A percentile compares a stretch with the other conserved stretches of the same genome.
Evolutionary conservation across 352 stramenopile species (phyloP).

Genomic region (Pythium phragmiticola): DNA sequence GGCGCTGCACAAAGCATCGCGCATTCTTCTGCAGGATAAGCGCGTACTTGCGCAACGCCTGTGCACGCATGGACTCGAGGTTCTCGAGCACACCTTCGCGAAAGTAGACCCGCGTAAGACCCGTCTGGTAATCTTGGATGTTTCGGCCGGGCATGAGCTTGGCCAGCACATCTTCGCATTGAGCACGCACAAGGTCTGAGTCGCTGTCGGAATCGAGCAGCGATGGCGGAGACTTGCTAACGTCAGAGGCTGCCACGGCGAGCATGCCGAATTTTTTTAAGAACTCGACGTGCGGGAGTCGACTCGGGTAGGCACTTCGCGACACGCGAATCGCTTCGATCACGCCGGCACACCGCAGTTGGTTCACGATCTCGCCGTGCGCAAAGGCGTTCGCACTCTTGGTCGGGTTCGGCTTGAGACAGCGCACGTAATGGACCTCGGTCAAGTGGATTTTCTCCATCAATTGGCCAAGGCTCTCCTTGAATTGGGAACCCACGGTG

Average conservation of each 20-base stretch:
- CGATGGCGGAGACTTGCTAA: slow-evolving; percentile 23
- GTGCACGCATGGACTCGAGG: slow-evolving; percentile 70
- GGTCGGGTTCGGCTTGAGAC: slow-evolving; percentile 76
- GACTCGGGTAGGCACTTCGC: slow-evolving; percentile 81
- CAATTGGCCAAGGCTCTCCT: slow-evolving; percentile 74
- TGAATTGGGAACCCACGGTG: slow-evolving; percentile 85
- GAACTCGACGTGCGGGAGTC: slow-evolving; percentile 74
- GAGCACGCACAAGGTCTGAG: slow-evolving; percentile 44
- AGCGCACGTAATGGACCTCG: slow-evolving; percentile 86
- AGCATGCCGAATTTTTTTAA: slow-evolving; percentile 80
- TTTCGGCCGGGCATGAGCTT: slow-evolving; percentile 68
- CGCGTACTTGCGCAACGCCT: slow-evolving; percentile 70
- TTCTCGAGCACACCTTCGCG: slow-evolving; percentile 80
- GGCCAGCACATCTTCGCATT: slow-evolving; percentile 71
- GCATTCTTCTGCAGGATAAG: slow-evolving; percentile 77
- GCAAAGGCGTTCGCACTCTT: slow-evolving; percentile 77
- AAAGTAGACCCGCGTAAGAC: slow-evolving; percentile 84
- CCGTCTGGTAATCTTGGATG: slow-evolving; percentile 86
- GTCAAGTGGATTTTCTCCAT: slow-evolving; percentile 89
- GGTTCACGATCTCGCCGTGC: slow-evolving; percentile 75
- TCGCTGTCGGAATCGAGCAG: slow-evolving; percentile 43
- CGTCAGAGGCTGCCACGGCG: slow-evolving; percentile 23
- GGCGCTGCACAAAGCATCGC: slow-evolving; percentile 58
- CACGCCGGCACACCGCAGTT: slow-evolving; percentile 81
- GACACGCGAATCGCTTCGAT: slow-evolving; percentile 88